Evolutionary conservation across 2,329 filamentous ascomycete genomes (phyloP), one percentile per base, ranked within the genome.

Genomic region (Colletotrichum costaricense): DNA sequence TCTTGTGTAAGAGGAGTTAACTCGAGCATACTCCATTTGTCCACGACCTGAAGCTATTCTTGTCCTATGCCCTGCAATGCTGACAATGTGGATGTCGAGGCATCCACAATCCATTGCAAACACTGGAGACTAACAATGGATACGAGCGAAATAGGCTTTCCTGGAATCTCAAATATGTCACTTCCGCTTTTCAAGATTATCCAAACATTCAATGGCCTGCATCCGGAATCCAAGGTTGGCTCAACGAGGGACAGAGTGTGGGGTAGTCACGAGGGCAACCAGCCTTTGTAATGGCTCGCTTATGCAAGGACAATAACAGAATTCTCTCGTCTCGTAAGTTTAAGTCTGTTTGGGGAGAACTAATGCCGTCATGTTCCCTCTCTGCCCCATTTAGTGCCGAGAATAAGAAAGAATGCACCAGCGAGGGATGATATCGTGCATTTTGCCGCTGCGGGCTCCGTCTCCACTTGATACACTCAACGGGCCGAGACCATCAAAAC

Each of bases 341-440:
- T 11, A 33, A 8, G 22, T 57, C 22, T 19, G 11, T 67, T 42
- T 38, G 26, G 26, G 55, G 26, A 38, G 4, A 55, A 7, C 30
- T 33, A 4, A 55, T 33, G 38, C 38, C 7, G 30, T 63, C 58
- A 63, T 59, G 30, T 24, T 63, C 3, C 55, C 54, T 55, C 49
- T n/a, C 24, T 38, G 54, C 26, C 30, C 59, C 54, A 19, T 11
- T n/a, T 59, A 35, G 58, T 9, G 24, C 55, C 5, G n/a, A 35
- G 19, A 69, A 69, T n/a, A 60, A 72, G 70, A 64, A 72, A 64
- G 28, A 49, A 19, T 59, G 56, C 26, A 33, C 12, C 59, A 19
- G 54, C 16, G 14, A 64, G 70, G 66, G 70, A 69, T 57, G 19
- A 22, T 19, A 64, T 59, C 24, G 16, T 33, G 56, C 54, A 24